Evolutionary conservation across 345 rosid species (phyloP).

Genomic region (Brassica incana): DNA sequence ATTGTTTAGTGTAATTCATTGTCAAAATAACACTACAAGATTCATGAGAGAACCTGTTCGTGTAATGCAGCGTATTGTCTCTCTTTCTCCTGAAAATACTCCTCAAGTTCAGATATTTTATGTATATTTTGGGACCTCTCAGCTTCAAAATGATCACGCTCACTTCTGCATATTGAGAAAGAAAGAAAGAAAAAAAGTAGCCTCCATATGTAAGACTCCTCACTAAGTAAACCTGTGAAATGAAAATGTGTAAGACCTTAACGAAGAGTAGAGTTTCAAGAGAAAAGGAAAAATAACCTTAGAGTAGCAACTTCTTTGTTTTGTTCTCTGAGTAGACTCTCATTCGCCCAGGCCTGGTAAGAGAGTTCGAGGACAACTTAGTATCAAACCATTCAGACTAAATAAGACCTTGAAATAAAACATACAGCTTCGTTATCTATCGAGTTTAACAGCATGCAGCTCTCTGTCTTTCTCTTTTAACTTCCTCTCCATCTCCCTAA

Average conservation of each 20-base stretch:
- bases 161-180: slow-evolving; percentile 60
- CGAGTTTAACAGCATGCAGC: background rate
- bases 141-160: slow-evolving; percentile 96
- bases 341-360: slow-evolving; percentile 93
- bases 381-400: slow-evolving; percentile 7
- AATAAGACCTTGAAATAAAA: too few relatives aligned
- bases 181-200: too few relatives aligned
- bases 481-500: background rate
- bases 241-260: background rate
- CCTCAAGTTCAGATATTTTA: slow-evolving; percentile 82
- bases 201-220: too few relatives aligned
- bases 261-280: background rate
- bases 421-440: too few relatives aligned
- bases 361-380: slow-evolving; percentile 25
- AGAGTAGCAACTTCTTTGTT: slow-evolving; percentile 80
- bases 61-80: slow-evolving; percentile 78
- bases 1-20: slow-evolving; percentile 5
- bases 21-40: too few relatives aligned
- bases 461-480: background rate
- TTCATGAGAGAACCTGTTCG: slow-evolving; percentile 64
- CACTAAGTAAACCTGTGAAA: too few relatives aligned
- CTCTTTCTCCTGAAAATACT: slow-evolving; percentile 86
- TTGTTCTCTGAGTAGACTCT: slow-evolving; percentile 85
- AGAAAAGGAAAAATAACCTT: slow-evolving; percentile 49
- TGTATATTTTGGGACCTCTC: slow-evolving; percentile 81